Evolutionary conservation across 129 eudicot species (phyloP).

Genomic region (Sambucus nigra): DNA sequence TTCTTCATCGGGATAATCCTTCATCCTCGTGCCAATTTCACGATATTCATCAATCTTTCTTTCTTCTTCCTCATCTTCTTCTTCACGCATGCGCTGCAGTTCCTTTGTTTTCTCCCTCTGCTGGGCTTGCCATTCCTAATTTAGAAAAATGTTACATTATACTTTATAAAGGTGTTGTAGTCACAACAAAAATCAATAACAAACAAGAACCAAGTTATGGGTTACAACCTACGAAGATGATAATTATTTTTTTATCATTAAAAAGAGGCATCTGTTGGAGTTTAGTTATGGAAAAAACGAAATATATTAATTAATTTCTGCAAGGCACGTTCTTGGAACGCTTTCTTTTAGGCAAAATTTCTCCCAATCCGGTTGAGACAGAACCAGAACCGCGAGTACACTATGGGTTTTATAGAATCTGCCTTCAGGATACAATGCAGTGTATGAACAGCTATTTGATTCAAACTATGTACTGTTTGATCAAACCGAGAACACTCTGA

Average conservation of each 20-base stretch:
- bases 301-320: no score
- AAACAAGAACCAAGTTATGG: neutral
- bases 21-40: slow-evolving; percentile 55
- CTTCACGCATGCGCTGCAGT: slow-evolving; percentile 48
- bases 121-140: slow-evolving; percentile 91
- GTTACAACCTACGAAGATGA: neutral
- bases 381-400: no score
- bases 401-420: no score
- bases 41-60: slow-evolving; percentile 69
- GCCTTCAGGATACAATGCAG: no score
- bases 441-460: no score
- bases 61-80: slow-evolving; percentile 90
- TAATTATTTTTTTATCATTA: neutral
- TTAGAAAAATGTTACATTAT: slow-evolving; percentile 10
- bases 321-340: no score
- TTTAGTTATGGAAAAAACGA: no score
- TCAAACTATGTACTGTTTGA: no score
- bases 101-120: slow-evolving; percentile 89
- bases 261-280: neutral
- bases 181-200: neutral
- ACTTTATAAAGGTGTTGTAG: neutral
- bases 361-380: no score
- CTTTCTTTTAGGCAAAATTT: no score
- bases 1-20: slow-evolving; percentile 78
- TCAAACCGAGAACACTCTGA: no score